Percentiles rank a stretch among this genome's conserved stretches.
These are phyloP conservation scores for Asterella californica DNA, from an alignment of 225 moss, liverwort and hornwort species.

Conservation along the genomic window DNA sequence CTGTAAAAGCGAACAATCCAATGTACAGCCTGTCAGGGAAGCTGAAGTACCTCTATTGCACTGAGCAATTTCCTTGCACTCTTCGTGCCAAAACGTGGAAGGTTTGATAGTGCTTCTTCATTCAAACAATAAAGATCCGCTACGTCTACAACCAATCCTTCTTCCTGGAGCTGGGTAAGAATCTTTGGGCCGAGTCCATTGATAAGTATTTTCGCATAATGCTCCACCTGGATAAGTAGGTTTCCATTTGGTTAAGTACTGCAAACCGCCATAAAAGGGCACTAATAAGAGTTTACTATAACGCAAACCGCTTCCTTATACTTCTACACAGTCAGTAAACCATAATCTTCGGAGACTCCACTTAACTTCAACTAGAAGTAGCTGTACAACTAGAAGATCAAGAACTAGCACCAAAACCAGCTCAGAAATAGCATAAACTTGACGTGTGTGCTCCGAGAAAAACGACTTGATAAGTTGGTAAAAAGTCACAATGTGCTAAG, in stretches of 20 bases:
- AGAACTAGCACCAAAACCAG: not conserved
- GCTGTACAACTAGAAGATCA: too few species aligned
- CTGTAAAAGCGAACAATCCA: not conserved
- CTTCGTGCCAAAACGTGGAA: conserved; percentile 69
- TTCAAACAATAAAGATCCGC: conserved; percentile 65
- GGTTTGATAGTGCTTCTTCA: conserved; percentile 41
- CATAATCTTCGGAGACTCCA: too few species aligned
- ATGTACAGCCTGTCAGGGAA: not conserved
- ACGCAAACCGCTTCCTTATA: too few species aligned
- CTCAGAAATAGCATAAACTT: not conserved
- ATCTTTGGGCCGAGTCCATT: conserved; percentile 66
- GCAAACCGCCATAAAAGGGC: not conserved
- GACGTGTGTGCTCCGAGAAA: not conserved
- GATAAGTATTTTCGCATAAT: conserved; percentile 77
- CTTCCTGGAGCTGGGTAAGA: conserved; percentile 60
- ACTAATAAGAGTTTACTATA: not conserved
- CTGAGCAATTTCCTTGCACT: conserved; percentile 60
- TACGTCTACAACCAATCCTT: conserved; percentile 61
- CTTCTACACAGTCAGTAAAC: too few species aligned
- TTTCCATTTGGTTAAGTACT: not conserved
- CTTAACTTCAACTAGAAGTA: too few species aligned
- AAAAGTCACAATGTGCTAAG: not conserved
- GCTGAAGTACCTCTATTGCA: conserved; percentile 58
- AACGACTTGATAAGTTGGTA: not conserved
- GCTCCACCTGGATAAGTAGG: conserved; percentile 63